Evolutionary conservation across 2,329 filamentous ascomycete genomes (phyloP).

Genomic region (Alternaria arbusti): DNA sequence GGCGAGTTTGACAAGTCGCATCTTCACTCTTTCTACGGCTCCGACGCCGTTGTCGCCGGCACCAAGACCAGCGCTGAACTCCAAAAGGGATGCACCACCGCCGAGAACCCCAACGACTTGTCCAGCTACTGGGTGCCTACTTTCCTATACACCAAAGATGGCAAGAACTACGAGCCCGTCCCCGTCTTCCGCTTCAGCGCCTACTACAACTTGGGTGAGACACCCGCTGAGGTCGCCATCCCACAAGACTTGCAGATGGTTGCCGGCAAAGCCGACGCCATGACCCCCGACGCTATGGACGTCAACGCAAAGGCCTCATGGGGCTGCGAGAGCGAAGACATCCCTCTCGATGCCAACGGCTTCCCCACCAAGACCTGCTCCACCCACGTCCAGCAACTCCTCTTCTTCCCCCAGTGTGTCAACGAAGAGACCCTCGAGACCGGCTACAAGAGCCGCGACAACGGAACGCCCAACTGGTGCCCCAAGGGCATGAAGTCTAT

Average conservation of each 20-base stretch:
- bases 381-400: conserved; percentile 54
- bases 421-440: conserved; percentile 45
- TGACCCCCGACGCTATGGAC: conserved; percentile 24
- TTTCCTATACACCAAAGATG: conserved; percentile 47
- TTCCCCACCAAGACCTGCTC: conserved; percentile 49
- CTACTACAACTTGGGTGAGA: conserved; percentile 54
- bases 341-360: conserved; percentile 30
- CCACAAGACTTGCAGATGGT: conserved; percentile 54
- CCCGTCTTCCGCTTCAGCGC: conserved; percentile 52
- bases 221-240: conserved; percentile 54
- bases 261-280: conserved; percentile 50
- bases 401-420: conserved; percentile 56
- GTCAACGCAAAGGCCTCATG: conserved; percentile 32
- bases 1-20: conserved; percentile 50
- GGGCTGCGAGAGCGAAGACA: conserved; percentile 37
- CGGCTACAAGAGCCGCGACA: conserved; percentile 42
- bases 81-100: conserved; percentile 54
- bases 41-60: conserved; percentile 50
- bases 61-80: conserved; percentile 49
- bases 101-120: conserved; percentile 56
- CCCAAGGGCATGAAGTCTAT: conserved; percentile 55
- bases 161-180: conserved; percentile 42
- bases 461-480: conserved; percentile 47
- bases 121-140: conserved; percentile 57
- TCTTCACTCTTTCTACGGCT: conserved; percentile 56